Evolutionary conservation across 164 flowering plant species (phyloP).

Genomic region (Berberis thunbergii): DNA sequence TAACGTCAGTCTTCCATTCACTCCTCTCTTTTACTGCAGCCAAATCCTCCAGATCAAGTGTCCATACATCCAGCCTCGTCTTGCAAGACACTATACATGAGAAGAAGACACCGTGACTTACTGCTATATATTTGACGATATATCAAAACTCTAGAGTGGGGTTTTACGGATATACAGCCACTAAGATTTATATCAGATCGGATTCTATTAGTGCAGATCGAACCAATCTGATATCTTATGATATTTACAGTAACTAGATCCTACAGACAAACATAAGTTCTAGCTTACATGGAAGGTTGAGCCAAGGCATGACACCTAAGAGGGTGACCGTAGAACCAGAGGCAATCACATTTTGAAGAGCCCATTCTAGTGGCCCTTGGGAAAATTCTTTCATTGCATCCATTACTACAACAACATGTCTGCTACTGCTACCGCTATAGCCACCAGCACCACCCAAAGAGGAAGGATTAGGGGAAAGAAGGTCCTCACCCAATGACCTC

Average conservation of each 20-base stretch:
- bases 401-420: slow-evolving; percentile 37
- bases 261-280: too few species aligned
- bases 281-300: slow-evolving; percentile 34
- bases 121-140: not conserved
- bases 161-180: not conserved
- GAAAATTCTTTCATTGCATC: slow-evolving; percentile 35
- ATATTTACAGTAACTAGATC: too few species aligned
- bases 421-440: not conserved
- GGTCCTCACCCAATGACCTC: too few species aligned
- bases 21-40: slow-evolving; percentile 9
- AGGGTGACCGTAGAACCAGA: slow-evolving; percentile 30
- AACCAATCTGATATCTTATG: too few species aligned
- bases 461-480: too few species aligned
- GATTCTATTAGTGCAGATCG: too few species aligned
- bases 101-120: not conserved
- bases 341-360: slow-evolving; percentile 22
- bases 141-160: not conserved
- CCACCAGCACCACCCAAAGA: too few species aligned
- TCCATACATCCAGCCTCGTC: slow-evolving; percentile 29
- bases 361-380: slow-evolving; percentile 29
- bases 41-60: slow-evolving; percentile 17
- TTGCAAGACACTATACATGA: slow-evolving; percentile 18
- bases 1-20: slow-evolving; percentile 17
- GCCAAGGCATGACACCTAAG: slow-evolving; percentile 55
- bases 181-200: too few species aligned